Conservation (phyloP, 305 asterid species). For the Fraxinus xanthoxyloides region DNA sequence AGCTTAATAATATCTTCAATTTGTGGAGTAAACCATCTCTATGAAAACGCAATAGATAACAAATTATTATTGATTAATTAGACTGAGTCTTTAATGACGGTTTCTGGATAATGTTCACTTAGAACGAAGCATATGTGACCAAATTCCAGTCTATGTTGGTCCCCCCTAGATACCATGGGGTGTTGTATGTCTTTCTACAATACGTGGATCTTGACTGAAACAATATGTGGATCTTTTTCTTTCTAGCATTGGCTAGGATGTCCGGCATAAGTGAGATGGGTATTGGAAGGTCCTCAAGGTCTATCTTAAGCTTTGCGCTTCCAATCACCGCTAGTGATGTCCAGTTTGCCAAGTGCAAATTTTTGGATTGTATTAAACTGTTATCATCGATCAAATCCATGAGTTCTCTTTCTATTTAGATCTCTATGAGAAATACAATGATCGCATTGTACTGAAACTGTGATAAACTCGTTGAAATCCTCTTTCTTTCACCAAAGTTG, state of each 20-base stretch:
- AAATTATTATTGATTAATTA: neutral
- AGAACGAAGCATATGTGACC: neutral
- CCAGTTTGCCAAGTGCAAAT: conserved; percentile 7
- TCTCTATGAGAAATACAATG: conserved; percentile 11
- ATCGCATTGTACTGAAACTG: conserved; percentile 9
- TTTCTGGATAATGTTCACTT: neutral
- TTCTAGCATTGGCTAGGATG: neutral
- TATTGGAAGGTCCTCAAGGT: neutral
- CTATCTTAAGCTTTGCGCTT: neutral
- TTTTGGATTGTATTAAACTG: neutral
- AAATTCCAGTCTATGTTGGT: neutral
- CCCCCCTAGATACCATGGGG: neutral
- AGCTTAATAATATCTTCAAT: neutral
- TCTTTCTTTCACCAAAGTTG: conserved; percentile 6
- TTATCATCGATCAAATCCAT: neutral
- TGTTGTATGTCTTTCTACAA: neutral
- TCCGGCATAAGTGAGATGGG: neutral
- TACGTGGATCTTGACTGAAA: neutral
- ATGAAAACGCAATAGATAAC: neutral
- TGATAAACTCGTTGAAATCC: conserved; percentile 10
- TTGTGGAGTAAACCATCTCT: neutral
- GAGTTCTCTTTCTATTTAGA: conserved; percentile 2
- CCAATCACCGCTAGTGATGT: neutral
- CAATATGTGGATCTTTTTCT: neutral
- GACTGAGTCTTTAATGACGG: neutral